phyloP scores from a whole-genome alignment of 805 yeast genomes.

The Candida corydali region DNA sequence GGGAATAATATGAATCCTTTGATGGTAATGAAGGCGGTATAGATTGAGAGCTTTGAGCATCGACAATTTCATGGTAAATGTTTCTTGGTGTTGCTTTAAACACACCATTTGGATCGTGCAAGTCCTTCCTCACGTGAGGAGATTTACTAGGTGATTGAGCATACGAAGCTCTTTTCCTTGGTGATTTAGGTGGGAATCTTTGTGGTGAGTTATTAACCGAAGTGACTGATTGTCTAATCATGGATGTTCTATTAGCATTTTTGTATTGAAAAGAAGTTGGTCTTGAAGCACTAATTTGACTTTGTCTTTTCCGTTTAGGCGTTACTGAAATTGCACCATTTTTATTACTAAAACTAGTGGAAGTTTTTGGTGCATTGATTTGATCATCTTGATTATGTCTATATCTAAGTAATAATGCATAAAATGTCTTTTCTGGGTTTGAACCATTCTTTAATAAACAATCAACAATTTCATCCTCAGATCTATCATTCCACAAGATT shows the following conservation, averaged over 20 bases:
- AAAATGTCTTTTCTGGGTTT: slow-evolving; percentile 44
- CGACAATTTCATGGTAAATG: slow-evolving; percentile 39
- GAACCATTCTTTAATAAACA: slow-evolving; percentile 36
- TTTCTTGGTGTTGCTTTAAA: slow-evolving; percentile 37
- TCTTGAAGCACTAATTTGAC: slow-evolving; percentile 35
- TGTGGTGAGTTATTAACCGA: slow-evolving; percentile 19
- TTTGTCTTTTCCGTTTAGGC: slow-evolving; percentile 22
- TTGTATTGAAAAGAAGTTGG: slow-evolving; percentile 42
- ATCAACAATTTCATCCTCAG: slow-evolving; percentile 34
- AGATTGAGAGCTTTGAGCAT: slow-evolving; percentile 24
- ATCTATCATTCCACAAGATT: slow-evolving; percentile 55
- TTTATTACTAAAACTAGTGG: slow-evolving; percentile 13
- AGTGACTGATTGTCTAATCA: slow-evolving; percentile 1
- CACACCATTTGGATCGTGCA: too few species aligned
- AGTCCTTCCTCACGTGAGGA: slow-evolving; percentile 9
- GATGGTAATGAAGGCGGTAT: slow-evolving; percentile 41
- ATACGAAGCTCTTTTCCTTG: slow-evolving; percentile 11
- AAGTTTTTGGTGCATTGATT: slow-evolving; percentile 11
- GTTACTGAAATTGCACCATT: slow-evolving; percentile 20
- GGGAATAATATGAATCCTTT: slow-evolving; percentile 21
- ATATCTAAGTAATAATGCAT: slow-evolving; percentile 42
- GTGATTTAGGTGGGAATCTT: slow-evolving; percentile 19
- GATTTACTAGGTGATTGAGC: slow-evolving; percentile 18
- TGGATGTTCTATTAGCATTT: slow-evolving; percentile 8
- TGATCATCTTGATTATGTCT: slow-evolving; percentile 26